Evolutionary conservation across 1,284 basidiomycete genomes (phyloP), one percentile per base, ranked within the genome.

Genomic region (Flammula alnicola): DNA sequence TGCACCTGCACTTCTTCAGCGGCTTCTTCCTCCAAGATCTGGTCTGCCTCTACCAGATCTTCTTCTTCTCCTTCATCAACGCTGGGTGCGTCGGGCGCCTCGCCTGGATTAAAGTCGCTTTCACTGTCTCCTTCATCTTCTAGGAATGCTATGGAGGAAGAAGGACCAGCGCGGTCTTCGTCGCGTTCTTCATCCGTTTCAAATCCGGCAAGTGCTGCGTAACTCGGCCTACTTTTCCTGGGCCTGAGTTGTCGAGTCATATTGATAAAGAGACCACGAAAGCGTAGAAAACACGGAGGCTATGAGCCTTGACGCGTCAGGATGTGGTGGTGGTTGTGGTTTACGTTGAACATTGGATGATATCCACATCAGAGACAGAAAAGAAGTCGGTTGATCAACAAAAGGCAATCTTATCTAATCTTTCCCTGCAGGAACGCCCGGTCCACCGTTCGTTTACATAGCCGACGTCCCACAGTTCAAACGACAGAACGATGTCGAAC

Each of bases 181-280:
- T 47, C 55, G 20, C 50, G 55, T 16, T 63, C 57, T 17, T 67
- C 67, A 9, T 65, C 69, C 11, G 60, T 63, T 17, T 64, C 66
- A 16, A 64, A 51, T 12, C 60, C 65, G 33, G 63, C 60, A 16
- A 71, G 32, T 33, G 58, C 44, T 4, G 63, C 58, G 63, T 78
- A 79, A 54, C 63, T 74, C 12, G 71, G 72, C 32, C 59, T 67
- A 22, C 64, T 64, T 58, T 68, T 75, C 45, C 77, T 67, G 9
- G 76, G 74, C 22, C 78, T 68, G 31, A 79, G 62, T 43, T 69
- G 62, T 22, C 76, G 70, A 29, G 68, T 47, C 77, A 78, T 78
- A 35, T 20, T 17, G 36, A 30, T 3, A n/a, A n/a, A n/a, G n/a
- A n/a, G n/a, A n/a, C 11, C 22, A 25, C 9, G 20, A 29, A 16